Base-by-base conservation (phyloP, 2,329 filamentous ascomycete species). In the Aspergillus pseudoglaucus region DNA sequence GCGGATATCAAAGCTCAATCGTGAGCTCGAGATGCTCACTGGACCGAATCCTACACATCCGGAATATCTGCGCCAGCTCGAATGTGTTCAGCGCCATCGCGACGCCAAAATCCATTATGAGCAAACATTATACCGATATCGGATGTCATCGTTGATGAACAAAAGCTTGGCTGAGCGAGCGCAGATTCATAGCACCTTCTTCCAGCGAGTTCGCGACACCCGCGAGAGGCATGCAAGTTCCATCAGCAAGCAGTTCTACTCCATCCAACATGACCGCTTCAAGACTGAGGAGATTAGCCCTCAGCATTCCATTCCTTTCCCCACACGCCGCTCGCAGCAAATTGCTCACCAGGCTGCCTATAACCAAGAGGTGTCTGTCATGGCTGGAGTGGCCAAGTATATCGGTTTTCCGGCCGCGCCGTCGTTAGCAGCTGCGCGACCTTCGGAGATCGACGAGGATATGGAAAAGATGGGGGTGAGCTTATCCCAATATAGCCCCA, bases 341-440 rank as follows among this genome's bases (percentile, higher is more conserved):
- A 80, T 95, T 51, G 79, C 82, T 52, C 87, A 96, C 53, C 90
- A 95, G 58, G 80, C 90, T 44, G 87, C 90, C 42, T 97, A 97
- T 73, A 97, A 95, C 66, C 87, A 86, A 55, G 93, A 98, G 66
- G 90, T 98, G 4, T 95, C 90, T 0, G 82, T 96, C 23, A 74
- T 98, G 48, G 85, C 90, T 5, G 91, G 91, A 33, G 78, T 97
- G 45, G 90, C 91, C 32, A 97, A 96, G 70, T 90, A 96, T 65
- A 84, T 95, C 61, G 93, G 93, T 20, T 98, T 98, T 70, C 93
- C 93, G 32, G 90, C 91, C 27, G 93, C 90, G n/a, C 93, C 93
- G 17, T 79, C 87, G 30, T 85, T 98, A 69, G 77, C 77, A 49
- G 80, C 87, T 38, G 87, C 88, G 22, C 84, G 85, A 33, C 69